phyloP scores from a whole-genome alignment of 768 basidiomycete species.

The Suillus luteus region DNA sequence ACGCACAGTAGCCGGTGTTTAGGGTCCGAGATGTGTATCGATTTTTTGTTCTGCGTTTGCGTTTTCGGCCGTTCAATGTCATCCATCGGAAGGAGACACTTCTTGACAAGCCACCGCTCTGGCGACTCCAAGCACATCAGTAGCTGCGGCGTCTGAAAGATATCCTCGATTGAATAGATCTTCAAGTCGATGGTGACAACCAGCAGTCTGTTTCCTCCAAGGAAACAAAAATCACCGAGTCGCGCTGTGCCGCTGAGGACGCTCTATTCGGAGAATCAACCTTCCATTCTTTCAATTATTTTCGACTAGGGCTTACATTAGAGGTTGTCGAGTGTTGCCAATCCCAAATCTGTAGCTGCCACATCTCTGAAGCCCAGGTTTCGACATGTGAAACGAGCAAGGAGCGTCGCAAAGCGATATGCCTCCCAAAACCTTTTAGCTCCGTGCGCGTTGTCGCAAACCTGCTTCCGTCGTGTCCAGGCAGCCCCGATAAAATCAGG shows the following conservation, averaged over 20 bases:
- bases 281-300: neutral
- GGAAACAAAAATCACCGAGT: slow-evolving; percentile 1
- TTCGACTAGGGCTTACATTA: neutral
- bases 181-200: neutral
- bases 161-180: neutral
- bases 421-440: neutral
- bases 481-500: neutral
- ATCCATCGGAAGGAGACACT: slow-evolving; percentile 1
- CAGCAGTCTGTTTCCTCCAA: neutral
- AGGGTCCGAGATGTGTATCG: neutral
- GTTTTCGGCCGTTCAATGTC: neutral
- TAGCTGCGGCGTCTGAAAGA: neutral
- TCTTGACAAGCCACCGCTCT: neutral
- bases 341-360: neutral
- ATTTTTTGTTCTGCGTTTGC: neutral
- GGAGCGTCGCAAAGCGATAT: slow-evolving; percentile 1
- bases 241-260: neutral
- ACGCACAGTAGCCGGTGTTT: neutral
- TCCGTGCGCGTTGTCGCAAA: neutral
- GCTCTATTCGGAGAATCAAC: neutral
- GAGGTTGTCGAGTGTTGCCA: neutral
- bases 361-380: neutral
- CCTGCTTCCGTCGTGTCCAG: neutral
- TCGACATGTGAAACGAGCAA: neutral
- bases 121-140: neutral